Percentiles rank a stretch among this genome's conserved stretches.
These are phyloP conservation scores for Castanea crenata DNA, from an alignment of 306 rosid genomes.

Conservation along the genomic window DNA sequence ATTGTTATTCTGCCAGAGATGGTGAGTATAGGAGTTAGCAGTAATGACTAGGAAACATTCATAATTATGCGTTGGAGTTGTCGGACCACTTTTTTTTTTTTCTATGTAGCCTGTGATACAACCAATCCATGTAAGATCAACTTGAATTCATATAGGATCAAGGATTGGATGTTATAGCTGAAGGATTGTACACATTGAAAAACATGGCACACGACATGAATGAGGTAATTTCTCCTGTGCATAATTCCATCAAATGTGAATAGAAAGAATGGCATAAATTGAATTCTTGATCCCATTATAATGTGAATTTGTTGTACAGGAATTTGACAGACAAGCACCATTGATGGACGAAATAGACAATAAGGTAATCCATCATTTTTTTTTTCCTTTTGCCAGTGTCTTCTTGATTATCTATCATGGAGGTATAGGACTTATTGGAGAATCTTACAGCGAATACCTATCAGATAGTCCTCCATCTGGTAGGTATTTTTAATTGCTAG, in stretches of 20 bases:
- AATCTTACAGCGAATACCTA: not conserved
- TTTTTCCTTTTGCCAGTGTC: not conserved
- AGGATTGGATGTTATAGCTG: slow-evolving; percentile 40
- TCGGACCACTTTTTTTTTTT: not conserved
- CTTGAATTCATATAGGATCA: slow-evolving; percentile 31
- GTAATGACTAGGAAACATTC: not conserved
- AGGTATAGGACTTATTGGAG: not conserved
- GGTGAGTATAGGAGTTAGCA: not conserved
- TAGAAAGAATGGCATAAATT: not conserved
- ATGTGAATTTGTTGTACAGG: not conserved
- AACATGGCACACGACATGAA: slow-evolving; percentile 42
- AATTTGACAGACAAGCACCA: slow-evolving; percentile 33
- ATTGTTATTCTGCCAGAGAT: not conserved
- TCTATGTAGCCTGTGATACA: not conserved
- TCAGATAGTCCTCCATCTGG: not conserved
- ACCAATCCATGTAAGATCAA: not conserved
- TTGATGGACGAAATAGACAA: slow-evolving; percentile 42
- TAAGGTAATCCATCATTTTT: slow-evolving; percentile 17
- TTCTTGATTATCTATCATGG: not conserved
- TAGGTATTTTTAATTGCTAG: not conserved
- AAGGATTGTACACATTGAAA: slow-evolving; percentile 43
- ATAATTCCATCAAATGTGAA: not conserved
- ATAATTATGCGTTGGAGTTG: not conserved
- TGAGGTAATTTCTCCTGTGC: slow-evolving; percentile 30
- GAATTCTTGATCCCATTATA: not conserved